phyloP scores from a whole-genome alignment of 495 filamentous ascomycete species.

The Aspergillus saccharolyticus region DNA sequence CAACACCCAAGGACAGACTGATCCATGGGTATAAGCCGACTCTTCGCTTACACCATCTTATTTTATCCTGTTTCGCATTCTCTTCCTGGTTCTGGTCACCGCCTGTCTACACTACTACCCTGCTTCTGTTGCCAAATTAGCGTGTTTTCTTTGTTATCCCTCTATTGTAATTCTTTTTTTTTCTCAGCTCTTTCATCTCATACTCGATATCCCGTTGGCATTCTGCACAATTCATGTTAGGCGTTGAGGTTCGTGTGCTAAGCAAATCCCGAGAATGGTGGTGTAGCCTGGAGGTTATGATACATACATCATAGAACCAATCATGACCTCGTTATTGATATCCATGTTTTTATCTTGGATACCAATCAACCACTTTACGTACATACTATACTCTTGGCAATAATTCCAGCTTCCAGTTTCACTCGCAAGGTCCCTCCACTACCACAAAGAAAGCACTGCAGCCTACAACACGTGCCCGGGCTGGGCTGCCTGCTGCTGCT shows the following conservation, averaged over 20 bases:
- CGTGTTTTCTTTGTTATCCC: neutral
- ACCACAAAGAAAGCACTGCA: no score
- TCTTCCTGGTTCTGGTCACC: neutral
- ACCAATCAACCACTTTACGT: no score
- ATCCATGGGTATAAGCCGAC: constrained; percentile 33
- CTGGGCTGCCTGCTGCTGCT: no score
- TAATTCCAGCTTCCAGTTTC: no score
- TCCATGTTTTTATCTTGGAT: no score
- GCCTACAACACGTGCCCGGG: no score
- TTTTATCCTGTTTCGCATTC: no score
- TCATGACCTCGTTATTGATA: no score
- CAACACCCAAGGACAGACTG: constrained; percentile 21
- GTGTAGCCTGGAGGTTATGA: neutral
- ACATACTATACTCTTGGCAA: no score
- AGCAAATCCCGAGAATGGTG: neutral
- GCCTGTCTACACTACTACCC: neutral
- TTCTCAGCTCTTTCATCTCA: neutral
- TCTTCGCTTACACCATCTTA: neutral
- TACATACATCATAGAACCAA: neutral
- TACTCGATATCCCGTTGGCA: constrained; percentile 5
- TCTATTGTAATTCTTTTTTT: neutral
- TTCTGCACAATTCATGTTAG: neutral
- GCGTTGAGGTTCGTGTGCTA: neutral
- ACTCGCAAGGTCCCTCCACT: no score
- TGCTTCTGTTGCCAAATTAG: neutral